Evolutionary conservation across 1,284 basidiomycete species (phyloP), one percentile per base, ranked within the genome.

Genomic region (Ganoderma resinaceum): DNA sequence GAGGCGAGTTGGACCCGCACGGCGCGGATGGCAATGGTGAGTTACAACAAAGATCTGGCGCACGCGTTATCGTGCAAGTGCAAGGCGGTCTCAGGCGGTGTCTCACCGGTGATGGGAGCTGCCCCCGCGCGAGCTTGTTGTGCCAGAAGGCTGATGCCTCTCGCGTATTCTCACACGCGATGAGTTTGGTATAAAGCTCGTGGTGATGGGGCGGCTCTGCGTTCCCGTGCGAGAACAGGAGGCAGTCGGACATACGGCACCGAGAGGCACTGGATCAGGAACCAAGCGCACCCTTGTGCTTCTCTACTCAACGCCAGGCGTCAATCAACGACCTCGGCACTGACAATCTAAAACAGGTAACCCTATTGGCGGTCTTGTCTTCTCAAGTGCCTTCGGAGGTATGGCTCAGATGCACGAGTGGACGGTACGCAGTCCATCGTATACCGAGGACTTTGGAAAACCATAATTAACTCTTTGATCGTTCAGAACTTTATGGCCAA

Each of bases 301-400:
- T 35, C n/a, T 33, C 33, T 58, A 58, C 33, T 58, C 33, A 58
- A 58, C 55, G 55, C 55, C 55, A 12, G 55, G 55, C 55, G 55
- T 33, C 55, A 35, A 58, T 37, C 33, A 79, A 80, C 69, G 77
- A 79, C n/a, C 76, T 80, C 70, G 78, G 78, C 26, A 73, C 75
- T 38, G 69, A 76, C 60, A 29, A 40, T 40, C 12, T 31, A 26
- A 40, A 60, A 18, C 66, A 85, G 89, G 87, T 33, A 91, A 91
- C 77, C 89, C 88, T 18, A 85, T 90, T 64, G 92, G 90, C 59
- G 89, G 88, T 8, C 81, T 93, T 37, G 90, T 93, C 29, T 93
- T 93, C 78, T 91, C 91, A 40, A 87, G 77, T 73, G 90, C 90
- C 20, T 92, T 92, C 79, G 88, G 91, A 40, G 76, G 82, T 61